Percentiles rank a stretch among this genome's conserved stretches.
These are phyloP conservation scores for Dryas drummondii DNA, from an alignment of 306 rosid genomes.

Conservation along the genomic window DNA sequence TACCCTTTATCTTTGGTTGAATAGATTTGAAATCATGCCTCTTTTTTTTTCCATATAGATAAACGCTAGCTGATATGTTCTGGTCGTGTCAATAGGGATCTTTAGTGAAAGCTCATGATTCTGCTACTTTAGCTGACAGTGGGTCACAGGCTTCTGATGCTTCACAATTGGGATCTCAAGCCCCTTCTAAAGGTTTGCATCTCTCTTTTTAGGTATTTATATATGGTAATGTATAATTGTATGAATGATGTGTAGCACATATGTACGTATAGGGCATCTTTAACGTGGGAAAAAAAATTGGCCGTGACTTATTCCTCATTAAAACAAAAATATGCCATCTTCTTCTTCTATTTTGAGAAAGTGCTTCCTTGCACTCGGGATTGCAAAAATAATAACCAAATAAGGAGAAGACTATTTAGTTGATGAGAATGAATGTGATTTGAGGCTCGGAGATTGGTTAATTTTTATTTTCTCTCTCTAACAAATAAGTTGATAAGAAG, in stretches of 20 bases:
- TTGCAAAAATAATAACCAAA: too few species aligned
- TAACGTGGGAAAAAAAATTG: too few species aligned
- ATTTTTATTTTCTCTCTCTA: too few species aligned
- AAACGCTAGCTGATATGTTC: conserved; percentile 24
- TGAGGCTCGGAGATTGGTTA: too few species aligned
- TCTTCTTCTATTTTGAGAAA: too few species aligned
- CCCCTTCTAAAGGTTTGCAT: conserved; percentile 64
- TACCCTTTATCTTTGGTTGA: conserved; percentile 1
- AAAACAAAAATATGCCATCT: too few species aligned
- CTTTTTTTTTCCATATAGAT: conserved; percentile 16
- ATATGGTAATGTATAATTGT: not conserved
- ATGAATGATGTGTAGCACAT: not conserved
- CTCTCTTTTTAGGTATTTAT: not conserved
- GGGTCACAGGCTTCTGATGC: conserved; percentile 57
- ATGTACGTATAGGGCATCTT: not conserved
- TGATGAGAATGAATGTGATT: too few species aligned
- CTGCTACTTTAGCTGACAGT: conserved; percentile 43
- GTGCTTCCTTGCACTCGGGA: too few species aligned
- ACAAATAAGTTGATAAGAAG: too few species aligned
- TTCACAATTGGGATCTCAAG: conserved; percentile 45
- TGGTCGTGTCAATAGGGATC: conserved; percentile 51
- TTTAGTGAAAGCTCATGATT: conserved; percentile 49
- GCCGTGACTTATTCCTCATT: too few species aligned
- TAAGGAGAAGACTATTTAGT: too few species aligned
- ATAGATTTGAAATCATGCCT: conserved; percentile 7